Evolutionary conservation across 176 grass and related monocot genomes (phyloP), one percentile per base, ranked within the genome.

Genomic region (Eragrostis curvula): DNA sequence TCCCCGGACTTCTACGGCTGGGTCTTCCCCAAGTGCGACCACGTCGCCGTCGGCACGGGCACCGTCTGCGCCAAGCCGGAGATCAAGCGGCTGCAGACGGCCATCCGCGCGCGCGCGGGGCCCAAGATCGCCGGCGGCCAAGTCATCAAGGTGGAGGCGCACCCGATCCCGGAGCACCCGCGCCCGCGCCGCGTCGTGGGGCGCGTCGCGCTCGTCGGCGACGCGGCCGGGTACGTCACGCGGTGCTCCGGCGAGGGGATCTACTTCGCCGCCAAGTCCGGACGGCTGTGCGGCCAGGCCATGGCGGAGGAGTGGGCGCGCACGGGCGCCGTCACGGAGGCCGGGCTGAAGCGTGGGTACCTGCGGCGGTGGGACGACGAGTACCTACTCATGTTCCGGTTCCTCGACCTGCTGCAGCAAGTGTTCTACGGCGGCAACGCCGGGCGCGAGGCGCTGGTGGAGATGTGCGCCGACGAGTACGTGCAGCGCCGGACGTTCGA

Each of bases 21-120:
- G 89, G 95, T 97, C 53, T 97, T 97, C 88, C 95, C 95, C 69
- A 94, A 92, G 66, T 97, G 95, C 83, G 95, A 97, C 80, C 95
- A 97, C 74, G 92, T 97, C 15, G 92, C 95, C 55, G 95, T 97
- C 42, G 95, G 95, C 25, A 97, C 92, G 9, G 92, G 92, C 36
- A 97, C 95, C 4, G 84, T 88, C 28, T 73, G 57, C 45, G 86
- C 90, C 69, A 97, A 97, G 85, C 73, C 88, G 46, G 85, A 90
- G 5, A 92, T 97, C 56, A 94, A 94, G 83, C 80, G 66, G 30
- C 65, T 92, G 15, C 95, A 97, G 79, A 50, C 83, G 2, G 85
- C 80, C 36, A 85, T 89, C 73, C 89, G 90, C 17, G 75, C 92
- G 24, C 92, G 89, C 18, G 95, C 88, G 30, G 85, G 69, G 9